Evolutionary conservation across 169 alveolate genomes (phyloP), one percentile per base, ranked within the genome.

Genomic region (Plasmodium falciparum): DNA sequence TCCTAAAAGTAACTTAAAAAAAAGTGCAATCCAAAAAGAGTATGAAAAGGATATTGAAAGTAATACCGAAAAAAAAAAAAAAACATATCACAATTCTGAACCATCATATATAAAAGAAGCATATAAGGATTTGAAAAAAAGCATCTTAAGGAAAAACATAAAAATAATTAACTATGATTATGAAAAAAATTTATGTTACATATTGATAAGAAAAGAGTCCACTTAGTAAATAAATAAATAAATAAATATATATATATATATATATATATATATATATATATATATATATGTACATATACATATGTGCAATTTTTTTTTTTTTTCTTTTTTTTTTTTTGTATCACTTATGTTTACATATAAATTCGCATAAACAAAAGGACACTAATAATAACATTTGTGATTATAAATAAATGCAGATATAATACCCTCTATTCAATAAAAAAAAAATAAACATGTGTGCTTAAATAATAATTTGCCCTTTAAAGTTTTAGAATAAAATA

Each of bases 111-210:
- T 61, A 15, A 22, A 43, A 45, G 11, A 9, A 75, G 61, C 62
- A 20, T 75, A 61, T 62, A 61, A 75, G 4, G 47, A 43, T 8
- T 75, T 75, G 50, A 75, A 54, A 75, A 54, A 49, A 66, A 62
- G 11, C 3, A 15, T 61, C 17, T 9, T 47, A 22, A 49, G 15
- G n/a, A 45, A 58, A 62, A 75, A 75, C 62, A 20, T 75, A 61
- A 49, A 54, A 13, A 75, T 75, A 43, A 54, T 75, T 11, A 63
- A 39, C 49, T 75, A 75, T 47, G 88, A 62, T 67, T 75, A 62
- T 62, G 74, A 47, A 52, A 65, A 66, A 45, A 75, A 75, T 43
- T 39, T 75, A 43, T 75, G 88, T 20, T 75, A 61, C 56, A 20
- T 75, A 20, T 39, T 56, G 24, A 62, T 73, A 9, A 73, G 47